These are phyloP conservation scores for Nannochloropsis gaditana DNA, from an alignment of 108 stramenopile genomes.

Conservation along the genomic window DNA sequence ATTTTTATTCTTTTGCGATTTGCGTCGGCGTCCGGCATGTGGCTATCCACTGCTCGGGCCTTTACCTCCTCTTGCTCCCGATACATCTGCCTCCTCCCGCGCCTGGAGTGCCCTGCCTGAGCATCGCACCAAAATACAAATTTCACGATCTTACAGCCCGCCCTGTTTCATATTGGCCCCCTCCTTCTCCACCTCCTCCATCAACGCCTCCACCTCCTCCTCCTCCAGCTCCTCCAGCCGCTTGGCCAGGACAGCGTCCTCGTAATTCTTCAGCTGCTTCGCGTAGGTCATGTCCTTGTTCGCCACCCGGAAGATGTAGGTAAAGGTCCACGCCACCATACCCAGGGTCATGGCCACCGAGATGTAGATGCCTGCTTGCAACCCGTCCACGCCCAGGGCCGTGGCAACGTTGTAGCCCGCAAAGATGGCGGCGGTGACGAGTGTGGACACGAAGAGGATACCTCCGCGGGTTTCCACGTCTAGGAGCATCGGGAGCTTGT, in stretches of 20 bases:
- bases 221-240: conserved; percentile 83
- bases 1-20: neutral
- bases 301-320: conserved; percentile 81
- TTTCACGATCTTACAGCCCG: too few species aligned
- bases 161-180: neutral
- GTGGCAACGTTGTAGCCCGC: neutral
- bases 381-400: conserved; percentile 6
- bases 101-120: neutral
- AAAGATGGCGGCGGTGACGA: neutral
- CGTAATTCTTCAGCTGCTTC: conserved; percentile 83
- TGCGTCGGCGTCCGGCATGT: too few species aligned
- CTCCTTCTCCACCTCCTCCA: conserved; percentile 72
- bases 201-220: conserved; percentile 77
- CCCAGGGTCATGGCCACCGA: conserved; percentile 12
- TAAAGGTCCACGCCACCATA: conserved; percentile 37
- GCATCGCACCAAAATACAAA: too few species aligned
- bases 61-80: neutral
- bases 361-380: neutral
- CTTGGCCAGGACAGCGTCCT: conserved; percentile 83
- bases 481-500: neutral
- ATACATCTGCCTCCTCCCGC: neutral
- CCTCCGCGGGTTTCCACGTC: neutral
- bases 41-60: too few species aligned
- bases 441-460: neutral
- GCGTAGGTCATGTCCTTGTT: conserved; percentile 93